phyloP scores from a whole-genome alignment of 148 eudicot genomes.

The Rheum nobile region DNA sequence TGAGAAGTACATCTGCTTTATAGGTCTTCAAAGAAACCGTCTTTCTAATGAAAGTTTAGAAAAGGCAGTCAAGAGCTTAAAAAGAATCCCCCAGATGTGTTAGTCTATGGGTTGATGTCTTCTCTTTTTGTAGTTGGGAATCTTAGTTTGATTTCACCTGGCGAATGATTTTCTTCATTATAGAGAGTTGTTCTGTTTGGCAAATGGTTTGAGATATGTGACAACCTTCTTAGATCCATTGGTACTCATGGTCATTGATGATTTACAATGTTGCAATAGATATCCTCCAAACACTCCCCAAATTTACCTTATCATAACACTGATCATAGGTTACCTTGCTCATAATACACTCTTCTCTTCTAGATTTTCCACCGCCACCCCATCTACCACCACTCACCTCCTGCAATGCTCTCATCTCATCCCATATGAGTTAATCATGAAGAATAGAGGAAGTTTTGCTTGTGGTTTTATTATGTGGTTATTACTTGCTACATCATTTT shows the following conservation, averaged over 20 bases:
- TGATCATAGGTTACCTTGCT: not conserved
- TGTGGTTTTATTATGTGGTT: not conserved
- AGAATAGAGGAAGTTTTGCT: not conserved
- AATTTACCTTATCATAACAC: not conserved
- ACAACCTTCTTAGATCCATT: no score
- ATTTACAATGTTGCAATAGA: not conserved
- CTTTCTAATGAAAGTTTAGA: no score
- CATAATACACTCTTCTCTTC: not conserved
- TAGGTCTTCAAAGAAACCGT: no score
- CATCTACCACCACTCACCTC: not conserved
- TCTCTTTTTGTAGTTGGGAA: no score
- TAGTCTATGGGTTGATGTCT: no score
- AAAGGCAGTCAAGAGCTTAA: no score
- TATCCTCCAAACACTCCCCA: not conserved
- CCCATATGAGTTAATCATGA: not conserved
- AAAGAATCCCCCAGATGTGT: no score
- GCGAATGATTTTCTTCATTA: no score
- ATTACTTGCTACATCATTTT: not conserved
- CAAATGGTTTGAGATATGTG: no score
- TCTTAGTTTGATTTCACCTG: no score
- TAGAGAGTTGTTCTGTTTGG: no score
- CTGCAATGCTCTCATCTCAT: not conserved
- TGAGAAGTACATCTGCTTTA: not conserved
- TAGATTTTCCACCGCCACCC: no score
- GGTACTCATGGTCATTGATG: not conserved